Conservation (phyloP, 1,284 basidiomycete genomes). For the Boletus holoroseus region DNA sequence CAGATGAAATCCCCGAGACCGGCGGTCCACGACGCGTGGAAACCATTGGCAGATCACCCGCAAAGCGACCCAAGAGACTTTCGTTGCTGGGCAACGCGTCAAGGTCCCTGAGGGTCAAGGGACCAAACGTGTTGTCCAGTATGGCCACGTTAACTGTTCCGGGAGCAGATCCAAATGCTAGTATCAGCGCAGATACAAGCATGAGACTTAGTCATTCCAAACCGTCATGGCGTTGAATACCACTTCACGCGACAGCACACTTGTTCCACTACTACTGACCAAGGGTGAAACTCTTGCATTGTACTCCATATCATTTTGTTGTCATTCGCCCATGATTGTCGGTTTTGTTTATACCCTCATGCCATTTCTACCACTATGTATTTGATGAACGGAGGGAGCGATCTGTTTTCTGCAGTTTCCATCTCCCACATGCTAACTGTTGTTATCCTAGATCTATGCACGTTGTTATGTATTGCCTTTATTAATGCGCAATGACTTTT, state of each 20-base stretch:
- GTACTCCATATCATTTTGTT: slow-evolving; percentile 19
- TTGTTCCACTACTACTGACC: slow-evolving; percentile 8
- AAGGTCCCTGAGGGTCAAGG: slow-evolving; percentile 29
- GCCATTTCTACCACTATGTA: slow-evolving; percentile 5
- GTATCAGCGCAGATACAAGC: slow-evolving; percentile 26
- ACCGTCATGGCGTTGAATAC: slow-evolving; percentile 29
- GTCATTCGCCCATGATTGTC: slow-evolving; percentile 11
- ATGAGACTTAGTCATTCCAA: slow-evolving; percentile 19
- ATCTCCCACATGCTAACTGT: slow-evolving; percentile 23
- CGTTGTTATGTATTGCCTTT: slow-evolving; percentile 21
- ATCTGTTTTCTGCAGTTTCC: slow-evolving; percentile 5
- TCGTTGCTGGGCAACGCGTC: slow-evolving; percentile 44
- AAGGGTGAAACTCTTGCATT: slow-evolving; percentile 16
- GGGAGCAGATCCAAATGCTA: slow-evolving; percentile 28
- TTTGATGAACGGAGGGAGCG: slow-evolving; percentile 9
- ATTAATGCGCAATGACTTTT: slow-evolving; percentile 15
- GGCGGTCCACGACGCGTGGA: slow-evolving; percentile 40
- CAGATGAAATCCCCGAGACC: slow-evolving; percentile 29
- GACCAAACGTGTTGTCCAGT: slow-evolving; percentile 18
- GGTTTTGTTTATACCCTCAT: slow-evolving; percentile 22
- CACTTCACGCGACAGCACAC: background rate
- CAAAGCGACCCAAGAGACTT: slow-evolving; percentile 57
- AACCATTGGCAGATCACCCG: slow-evolving; percentile 48
- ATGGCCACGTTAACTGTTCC: slow-evolving; percentile 19
- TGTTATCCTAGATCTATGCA: slow-evolving; percentile 28